A percentile compares a stretch with the other conserved stretches of the same genome.
phyloP scores from a whole-genome alignment of 352 stramenopile genomes.

The Lagenidium giganteum region DNA sequence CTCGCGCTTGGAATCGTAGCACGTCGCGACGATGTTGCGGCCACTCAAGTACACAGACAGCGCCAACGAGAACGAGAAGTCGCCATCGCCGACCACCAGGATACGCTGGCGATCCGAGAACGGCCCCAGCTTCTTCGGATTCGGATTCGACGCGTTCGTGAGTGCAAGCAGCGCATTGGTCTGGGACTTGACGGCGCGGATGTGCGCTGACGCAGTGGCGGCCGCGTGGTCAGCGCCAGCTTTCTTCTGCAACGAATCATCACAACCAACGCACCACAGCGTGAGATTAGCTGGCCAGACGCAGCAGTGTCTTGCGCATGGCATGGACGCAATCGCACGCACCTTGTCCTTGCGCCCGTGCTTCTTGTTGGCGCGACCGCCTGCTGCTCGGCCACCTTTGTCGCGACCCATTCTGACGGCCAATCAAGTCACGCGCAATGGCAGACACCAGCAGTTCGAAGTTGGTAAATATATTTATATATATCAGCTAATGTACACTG shows the following conservation, averaged over 20 bases:
- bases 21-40: slow-evolving; percentile 60
- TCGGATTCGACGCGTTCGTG: slow-evolving; percentile 71
- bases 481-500: too few species aligned
- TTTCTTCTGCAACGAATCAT: slow-evolving; percentile 7
- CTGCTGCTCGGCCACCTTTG: too few species aligned
- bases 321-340: background rate
- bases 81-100: slow-evolving; percentile 79
- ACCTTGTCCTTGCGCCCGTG: slow-evolving; percentile 14
- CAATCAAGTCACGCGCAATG: too few species aligned
- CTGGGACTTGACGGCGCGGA: slow-evolving; percentile 46
- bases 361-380: slow-evolving; percentile 9
- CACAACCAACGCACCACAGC: background rate
- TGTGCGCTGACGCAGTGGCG: slow-evolving; percentile 11
- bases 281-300: too few species aligned
- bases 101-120: slow-evolving; percentile 75
- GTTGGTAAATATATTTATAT: too few species aligned
- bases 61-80: slow-evolving; percentile 79
- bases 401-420: too few species aligned
- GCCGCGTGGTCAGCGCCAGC: slow-evolving; percentile 16
- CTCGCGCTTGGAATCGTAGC: slow-evolving; percentile 67
- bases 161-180: slow-evolving; percentile 66
- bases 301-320: too few species aligned
- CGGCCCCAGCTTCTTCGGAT: slow-evolving; percentile 72
- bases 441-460: too few species aligned
- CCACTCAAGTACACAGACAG: slow-evolving; percentile 72